phyloP scores from a whole-genome alignment of 116 monocot genomes.

The Phalaenopsis hybrid region DNA sequence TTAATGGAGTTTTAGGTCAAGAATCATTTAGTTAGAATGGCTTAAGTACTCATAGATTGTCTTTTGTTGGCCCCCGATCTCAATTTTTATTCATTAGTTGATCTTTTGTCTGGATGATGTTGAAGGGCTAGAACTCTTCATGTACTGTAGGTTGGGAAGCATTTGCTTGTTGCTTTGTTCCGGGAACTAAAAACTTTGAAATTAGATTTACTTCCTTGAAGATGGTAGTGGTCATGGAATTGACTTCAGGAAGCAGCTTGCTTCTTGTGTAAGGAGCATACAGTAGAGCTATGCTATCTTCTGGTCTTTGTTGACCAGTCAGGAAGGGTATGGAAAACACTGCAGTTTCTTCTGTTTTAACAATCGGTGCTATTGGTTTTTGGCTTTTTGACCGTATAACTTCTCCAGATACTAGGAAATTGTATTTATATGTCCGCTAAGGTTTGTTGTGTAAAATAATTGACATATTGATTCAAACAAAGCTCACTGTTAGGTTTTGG shows the following conservation, averaged over 20 bases:
- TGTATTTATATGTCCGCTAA: not conserved
- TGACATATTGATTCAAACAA: not conserved
- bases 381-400: not conserved
- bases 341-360: not conserved
- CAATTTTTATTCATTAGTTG: too few species aligned
- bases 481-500: not conserved
- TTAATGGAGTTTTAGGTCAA: too few species aligned
- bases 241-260: conserved; percentile 42
- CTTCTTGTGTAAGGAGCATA: conserved; percentile 37
- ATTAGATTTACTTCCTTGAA: too few species aligned
- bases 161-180: not conserved
- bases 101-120: too few species aligned
- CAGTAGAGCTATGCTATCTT: conserved; percentile 76
- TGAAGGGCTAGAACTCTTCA: too few species aligned
- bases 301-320: conserved; percentile 44
- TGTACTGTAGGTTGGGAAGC: too few species aligned
- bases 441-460: not conserved
- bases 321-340: conserved; percentile 32
- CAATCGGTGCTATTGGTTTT: not conserved
- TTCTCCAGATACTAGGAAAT: not conserved
- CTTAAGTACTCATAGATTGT: too few species aligned
- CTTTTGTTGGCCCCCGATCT: too few species aligned
- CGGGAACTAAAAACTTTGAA: too few species aligned
- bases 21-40: too few species aligned
- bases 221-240: not conserved